Percentiles rank a stretch among this genome's conserved stretches.
Conservation (phyloP, 345 rosid genomes). For the Microthlaspi erraticum region DNA sequence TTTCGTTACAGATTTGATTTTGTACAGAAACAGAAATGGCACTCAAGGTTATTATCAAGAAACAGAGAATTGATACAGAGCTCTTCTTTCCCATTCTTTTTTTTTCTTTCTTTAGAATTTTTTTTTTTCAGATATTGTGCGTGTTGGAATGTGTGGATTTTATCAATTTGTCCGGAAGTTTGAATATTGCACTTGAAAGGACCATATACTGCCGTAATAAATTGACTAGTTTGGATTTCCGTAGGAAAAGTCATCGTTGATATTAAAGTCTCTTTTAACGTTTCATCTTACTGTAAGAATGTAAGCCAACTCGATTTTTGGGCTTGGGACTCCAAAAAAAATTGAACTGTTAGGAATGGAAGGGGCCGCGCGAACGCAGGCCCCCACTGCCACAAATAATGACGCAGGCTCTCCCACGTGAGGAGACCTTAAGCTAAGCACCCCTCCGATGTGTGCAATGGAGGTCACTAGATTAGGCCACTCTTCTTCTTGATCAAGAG, state of each 20-base stretch:
- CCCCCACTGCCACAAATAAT: too few species aligned
- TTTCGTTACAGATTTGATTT: background rate
- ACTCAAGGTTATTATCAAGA: slow-evolving; percentile 22
- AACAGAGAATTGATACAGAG: slow-evolving; percentile 23
- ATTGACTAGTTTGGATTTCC: too few species aligned
- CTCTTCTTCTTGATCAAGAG: slow-evolving; percentile 36
- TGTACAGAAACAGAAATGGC: slow-evolving; percentile 25
- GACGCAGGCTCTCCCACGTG: too few species aligned
- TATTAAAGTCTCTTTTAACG: too few species aligned
- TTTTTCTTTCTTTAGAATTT: background rate
- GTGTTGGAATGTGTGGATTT: background rate
- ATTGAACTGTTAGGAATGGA: background rate
- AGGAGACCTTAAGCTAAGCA: too few species aligned
- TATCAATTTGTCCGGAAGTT: background rate
- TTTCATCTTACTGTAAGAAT: too few species aligned
- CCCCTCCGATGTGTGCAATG: slow-evolving; percentile 50
- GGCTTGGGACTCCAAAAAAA: too few species aligned
- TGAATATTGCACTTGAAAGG: background rate
- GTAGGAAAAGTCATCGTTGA: too few species aligned
- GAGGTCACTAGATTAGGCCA: slow-evolving; percentile 46
- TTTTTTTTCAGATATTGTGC: background rate
- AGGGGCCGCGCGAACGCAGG: too few species aligned
- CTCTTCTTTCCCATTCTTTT: slow-evolving; percentile 24
- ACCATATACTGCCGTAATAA: too few species aligned
- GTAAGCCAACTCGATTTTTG: too few species aligned